Percentiles rank a stretch among this genome's conserved stretches.
Conservation (phyloP, 768 basidiomycete genomes). For the Paxillus ammoniavirescens region DNA sequence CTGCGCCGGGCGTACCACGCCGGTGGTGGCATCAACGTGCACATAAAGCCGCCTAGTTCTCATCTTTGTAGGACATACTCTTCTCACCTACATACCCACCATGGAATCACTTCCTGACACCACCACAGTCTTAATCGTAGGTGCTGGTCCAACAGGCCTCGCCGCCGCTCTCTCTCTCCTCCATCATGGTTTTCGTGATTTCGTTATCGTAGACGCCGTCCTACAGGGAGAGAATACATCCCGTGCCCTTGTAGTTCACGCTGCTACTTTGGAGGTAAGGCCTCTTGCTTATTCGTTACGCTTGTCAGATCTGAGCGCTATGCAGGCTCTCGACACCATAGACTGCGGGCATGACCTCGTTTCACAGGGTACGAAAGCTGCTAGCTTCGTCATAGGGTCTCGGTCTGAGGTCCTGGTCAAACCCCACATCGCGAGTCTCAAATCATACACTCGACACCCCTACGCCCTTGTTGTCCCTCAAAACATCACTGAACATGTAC, state of each 20-base stretch:
- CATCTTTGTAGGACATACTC: neutral
- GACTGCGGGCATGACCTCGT: slow-evolving; percentile 39
- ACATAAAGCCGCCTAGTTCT: neutral
- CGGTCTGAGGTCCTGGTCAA: slow-evolving; percentile 27
- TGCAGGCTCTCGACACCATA: slow-evolving; percentile 46
- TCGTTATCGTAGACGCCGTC: slow-evolving; percentile 44
- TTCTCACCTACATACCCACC: slow-evolving; percentile 1
- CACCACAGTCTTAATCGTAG: slow-evolving; percentile 48
- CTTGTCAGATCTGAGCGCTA: slow-evolving; percentile 30
- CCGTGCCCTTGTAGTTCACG: slow-evolving; percentile 47
- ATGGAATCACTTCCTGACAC: slow-evolving; percentile 28
- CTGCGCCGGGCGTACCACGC: too few species aligned
- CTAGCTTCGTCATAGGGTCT: slow-evolving; percentile 27
- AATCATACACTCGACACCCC: slow-evolving; percentile 42
- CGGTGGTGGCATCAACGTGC: neutral
- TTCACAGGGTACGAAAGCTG: slow-evolving; percentile 34
- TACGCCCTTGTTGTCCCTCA: slow-evolving; percentile 45
- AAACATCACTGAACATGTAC: slow-evolving; percentile 39
- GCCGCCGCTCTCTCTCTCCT: slow-evolving; percentile 44
- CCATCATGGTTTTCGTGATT: slow-evolving; percentile 38
- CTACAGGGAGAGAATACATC: slow-evolving; percentile 35
- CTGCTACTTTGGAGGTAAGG: slow-evolving; percentile 51
- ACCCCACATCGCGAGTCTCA: slow-evolving; percentile 34
- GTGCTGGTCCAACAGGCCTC: slow-evolving; percentile 50
- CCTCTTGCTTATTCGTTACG: neutral